A percentile compares a stretch with the other conserved stretches of the same genome.
These are phyloP conservation scores for Cladophialophora chaetospira DNA, from an alignment of 2,329 filamentous ascomycete genomes.

Conservation along the genomic window DNA sequence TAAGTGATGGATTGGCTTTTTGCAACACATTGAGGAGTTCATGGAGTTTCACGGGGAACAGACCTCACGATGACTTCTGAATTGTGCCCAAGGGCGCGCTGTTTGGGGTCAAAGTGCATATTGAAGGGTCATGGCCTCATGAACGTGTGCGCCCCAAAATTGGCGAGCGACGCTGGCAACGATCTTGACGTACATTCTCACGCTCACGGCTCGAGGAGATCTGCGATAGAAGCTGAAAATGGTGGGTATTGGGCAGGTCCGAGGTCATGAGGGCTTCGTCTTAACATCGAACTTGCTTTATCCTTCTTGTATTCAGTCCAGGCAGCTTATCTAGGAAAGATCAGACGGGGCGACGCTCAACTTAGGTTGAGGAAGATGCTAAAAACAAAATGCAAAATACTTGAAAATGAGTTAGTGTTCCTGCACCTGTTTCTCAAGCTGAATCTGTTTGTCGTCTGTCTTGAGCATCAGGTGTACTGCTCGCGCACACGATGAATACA, in stretches of 20 bases:
- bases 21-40: constrained; percentile 6
- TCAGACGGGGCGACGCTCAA: not conserved
- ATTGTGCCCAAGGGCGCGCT: not conserved
- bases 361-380: not conserved
- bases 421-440: too few species aligned
- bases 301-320: constrained; percentile 7
- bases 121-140: too few species aligned
- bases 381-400: constrained; percentile 4
- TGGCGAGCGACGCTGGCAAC: too few species aligned
- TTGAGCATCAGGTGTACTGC: too few species aligned
- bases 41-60: not conserved
- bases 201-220: not conserved
- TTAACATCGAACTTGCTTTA: not conserved
- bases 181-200: constrained; percentile 7
- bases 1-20: not conserved
- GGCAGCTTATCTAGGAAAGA: constrained; percentile 11
- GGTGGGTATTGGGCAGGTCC: not conserved
- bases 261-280: not conserved
- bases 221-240: not conserved
- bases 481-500: too few species aligned
- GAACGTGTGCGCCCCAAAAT: too few species aligned
- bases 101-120: too few species aligned
- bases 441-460: too few species aligned
- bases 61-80: not conserved
- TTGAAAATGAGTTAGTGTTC: too few species aligned